Percentiles rank a stretch among this genome's conserved stretches.
These are phyloP conservation scores for Hanseniaspora meyeri DNA, from an alignment of 805 yeast species.

Conservation along the genomic window DNA sequence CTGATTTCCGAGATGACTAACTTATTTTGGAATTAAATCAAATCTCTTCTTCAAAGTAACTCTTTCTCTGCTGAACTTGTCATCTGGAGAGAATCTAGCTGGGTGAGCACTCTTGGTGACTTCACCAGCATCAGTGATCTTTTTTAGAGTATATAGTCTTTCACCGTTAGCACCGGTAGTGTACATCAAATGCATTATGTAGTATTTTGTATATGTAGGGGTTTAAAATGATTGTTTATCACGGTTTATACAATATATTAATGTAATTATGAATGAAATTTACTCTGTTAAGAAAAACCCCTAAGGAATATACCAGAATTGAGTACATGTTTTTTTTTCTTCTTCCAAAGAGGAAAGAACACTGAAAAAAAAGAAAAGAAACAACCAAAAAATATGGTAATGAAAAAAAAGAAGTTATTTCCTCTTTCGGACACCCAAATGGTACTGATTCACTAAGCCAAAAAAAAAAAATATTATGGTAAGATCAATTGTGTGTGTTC, in stretches of 20 bases:
- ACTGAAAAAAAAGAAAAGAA: no score
- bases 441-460: no score
- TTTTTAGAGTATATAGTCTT: slow-evolving; percentile 84
- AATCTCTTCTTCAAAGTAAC: slow-evolving; percentile 93
- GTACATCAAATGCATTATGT: slow-evolving; percentile 93
- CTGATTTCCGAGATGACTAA: no score
- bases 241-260: background rate
- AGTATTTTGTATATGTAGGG: background rate
- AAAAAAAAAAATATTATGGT: no score
- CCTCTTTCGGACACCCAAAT: no score
- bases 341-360: no score
- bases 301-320: no score
- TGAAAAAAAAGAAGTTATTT: no score
- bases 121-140: slow-evolving; percentile 71
- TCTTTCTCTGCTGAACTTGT: slow-evolving; percentile 97
- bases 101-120: slow-evolving; percentile 99
- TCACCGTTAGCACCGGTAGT: slow-evolving; percentile 89
- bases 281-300: no score
- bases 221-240: background rate
- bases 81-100: slow-evolving; percentile 98
- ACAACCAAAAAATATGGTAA: no score
- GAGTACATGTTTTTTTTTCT: no score
- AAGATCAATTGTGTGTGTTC: no score
- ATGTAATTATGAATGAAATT: background rate
- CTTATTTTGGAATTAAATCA: slow-evolving; percentile 64